Percentiles rank a stretch among this genome's conserved stretches.
These are phyloP conservation scores for Calamus simplicifolius DNA, from an alignment of 176 grass and related monocot species.

Conservation along the genomic window DNA sequence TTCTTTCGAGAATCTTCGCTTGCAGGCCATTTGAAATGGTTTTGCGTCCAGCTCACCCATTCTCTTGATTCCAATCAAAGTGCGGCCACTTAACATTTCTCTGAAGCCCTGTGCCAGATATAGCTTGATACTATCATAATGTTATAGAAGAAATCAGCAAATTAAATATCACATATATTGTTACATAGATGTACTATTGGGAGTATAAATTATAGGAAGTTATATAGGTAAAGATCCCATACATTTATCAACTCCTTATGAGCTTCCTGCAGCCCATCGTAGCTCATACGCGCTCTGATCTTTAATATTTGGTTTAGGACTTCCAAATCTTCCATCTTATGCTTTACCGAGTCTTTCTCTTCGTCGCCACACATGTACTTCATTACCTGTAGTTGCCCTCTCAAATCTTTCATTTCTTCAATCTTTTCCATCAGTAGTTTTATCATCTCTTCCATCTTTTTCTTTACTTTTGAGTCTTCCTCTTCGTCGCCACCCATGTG, in stretches of 20 bases:
- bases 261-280: conserved; percentile 63
- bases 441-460: conserved; percentile 34
- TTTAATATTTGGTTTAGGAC: conserved; percentile 35
- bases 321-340: conserved; percentile 33
- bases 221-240: conserved; percentile 10
- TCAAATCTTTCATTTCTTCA: conserved; percentile 57
- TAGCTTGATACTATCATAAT: no score
- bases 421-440: conserved; percentile 40
- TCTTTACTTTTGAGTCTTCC: conserved; percentile 26
- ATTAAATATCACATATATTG: background rate
- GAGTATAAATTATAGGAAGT: conserved; percentile 4
- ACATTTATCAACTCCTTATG: conserved; percentile 43
- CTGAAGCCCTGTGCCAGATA: background rate
- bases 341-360: no score
- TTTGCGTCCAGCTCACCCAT: conserved; percentile 33
- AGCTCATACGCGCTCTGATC: no score
- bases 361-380: no score
- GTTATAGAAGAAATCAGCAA: no score
- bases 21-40: conserved; percentile 22
- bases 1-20: conserved; percentile 12
- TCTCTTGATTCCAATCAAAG: conserved; percentile 27
- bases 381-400: no score
- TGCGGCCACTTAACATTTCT: background rate
- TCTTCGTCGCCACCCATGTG: conserved; percentile 31
- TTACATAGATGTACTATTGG: conserved; percentile 1